phyloP scores from a whole-genome alignment of 257 asterid species.

The Nicotiana tomentosiformis region DNA sequence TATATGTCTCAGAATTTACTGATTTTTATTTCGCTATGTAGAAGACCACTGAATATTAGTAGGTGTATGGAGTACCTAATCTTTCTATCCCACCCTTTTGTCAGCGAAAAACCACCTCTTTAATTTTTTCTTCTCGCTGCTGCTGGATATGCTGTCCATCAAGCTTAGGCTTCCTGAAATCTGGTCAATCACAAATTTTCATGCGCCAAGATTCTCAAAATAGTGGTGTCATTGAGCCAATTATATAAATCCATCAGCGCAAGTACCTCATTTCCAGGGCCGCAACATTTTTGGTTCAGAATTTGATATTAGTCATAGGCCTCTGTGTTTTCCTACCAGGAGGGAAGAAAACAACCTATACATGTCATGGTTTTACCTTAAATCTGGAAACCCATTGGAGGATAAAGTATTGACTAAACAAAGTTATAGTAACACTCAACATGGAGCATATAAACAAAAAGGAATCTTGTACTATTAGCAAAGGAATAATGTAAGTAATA shows the following conservation, averaged over 20 bases:
- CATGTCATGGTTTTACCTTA: not conserved
- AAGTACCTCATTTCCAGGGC: conserved; percentile 45
- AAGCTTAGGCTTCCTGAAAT: conserved; percentile 25
- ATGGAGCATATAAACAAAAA: not conserved
- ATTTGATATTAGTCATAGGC: not conserved
- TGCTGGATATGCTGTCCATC: conserved; percentile 45
- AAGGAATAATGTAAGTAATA: not conserved
- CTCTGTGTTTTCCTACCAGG: not conserved
- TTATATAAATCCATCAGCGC: not conserved
- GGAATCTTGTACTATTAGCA: not conserved
- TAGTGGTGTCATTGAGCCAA: not conserved
- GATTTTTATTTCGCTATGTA: not conserved
- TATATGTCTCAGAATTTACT: conserved; percentile 8
- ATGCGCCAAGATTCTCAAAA: not conserved
- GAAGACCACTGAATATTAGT: not conserved
- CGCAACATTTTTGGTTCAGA: conserved; percentile 13
- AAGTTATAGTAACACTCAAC: not conserved
- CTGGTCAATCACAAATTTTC: conserved; percentile 17
- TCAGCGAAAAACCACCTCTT: conserved; percentile 62
- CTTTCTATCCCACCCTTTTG: conserved; percentile 46
- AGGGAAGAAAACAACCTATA: not conserved
- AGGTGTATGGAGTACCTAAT: not conserved
- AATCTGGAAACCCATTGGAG: not conserved
- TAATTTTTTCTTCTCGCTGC: conserved; percentile 38
- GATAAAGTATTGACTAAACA: not conserved